These are phyloP conservation scores for Polysphondylium violaceum DNA, from an alignment of 78 protist genomes.

Conservation along the genomic window DNA sequence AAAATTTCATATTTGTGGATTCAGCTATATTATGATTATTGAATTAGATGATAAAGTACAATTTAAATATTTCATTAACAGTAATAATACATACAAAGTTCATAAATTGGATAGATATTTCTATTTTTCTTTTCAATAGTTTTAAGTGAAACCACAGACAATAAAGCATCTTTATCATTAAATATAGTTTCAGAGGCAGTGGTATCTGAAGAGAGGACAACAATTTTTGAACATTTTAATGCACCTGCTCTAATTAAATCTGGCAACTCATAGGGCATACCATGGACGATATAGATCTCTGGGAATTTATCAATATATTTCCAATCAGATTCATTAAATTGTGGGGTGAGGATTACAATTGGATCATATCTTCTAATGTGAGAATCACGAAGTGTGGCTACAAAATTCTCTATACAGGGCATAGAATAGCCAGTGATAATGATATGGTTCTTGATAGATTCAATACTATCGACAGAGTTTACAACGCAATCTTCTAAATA, in stretches of 20 bases:
- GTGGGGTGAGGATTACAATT: slow-evolving; percentile 52
- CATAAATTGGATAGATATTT: slow-evolving; percentile 59
- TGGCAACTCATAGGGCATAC: neutral
- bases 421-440: slow-evolving; percentile 35
- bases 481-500: slow-evolving; percentile 25
- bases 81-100: slow-evolving; percentile 14
- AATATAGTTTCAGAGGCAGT: slow-evolving; percentile 1
- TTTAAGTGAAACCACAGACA: slow-evolving; percentile 6
- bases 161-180: slow-evolving; percentile 38
- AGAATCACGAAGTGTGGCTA: slow-evolving; percentile 37
- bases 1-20: slow-evolving; percentile 39
- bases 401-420: slow-evolving; percentile 27
- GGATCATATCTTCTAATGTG: slow-evolving; percentile 45
- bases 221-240: slow-evolving; percentile 32
- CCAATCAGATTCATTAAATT: slow-evolving; percentile 35
- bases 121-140: neutral
- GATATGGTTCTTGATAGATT: slow-evolving; percentile 47
- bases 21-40: slow-evolving; percentile 20
- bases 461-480: slow-evolving; percentile 9
- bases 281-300: slow-evolving; percentile 59
- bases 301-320: slow-evolving; percentile 23
- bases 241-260: slow-evolving; percentile 69
- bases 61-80: neutral
- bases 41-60: neutral
- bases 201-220: slow-evolving; percentile 5